Evolutionary conservation across 306 rosid genomes (phyloP).

Genomic region (Castanopsis chinensis): DNA sequence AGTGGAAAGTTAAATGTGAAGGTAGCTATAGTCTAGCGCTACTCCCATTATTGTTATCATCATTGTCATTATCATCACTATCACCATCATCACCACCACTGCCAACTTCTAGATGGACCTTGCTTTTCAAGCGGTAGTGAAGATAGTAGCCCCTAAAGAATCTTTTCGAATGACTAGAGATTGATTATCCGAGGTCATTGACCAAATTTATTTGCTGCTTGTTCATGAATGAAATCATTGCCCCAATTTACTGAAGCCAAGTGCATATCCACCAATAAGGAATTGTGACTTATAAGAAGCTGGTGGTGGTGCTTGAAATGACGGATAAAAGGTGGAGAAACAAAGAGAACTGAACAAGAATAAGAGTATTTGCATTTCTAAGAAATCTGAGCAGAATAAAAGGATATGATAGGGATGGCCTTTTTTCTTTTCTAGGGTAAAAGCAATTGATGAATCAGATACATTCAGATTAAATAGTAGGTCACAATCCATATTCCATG

Average conservation of each 20-base stretch:
- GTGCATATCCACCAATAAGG: constrained; percentile 18
- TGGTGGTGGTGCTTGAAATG: constrained; percentile 1
- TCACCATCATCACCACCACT: neutral
- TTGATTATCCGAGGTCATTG: too few relatives aligned
- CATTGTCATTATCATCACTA: neutral
- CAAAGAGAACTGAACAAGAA: neutral
- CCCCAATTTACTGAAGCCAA: constrained; percentile 11
- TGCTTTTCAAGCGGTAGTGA: constrained; percentile 15
- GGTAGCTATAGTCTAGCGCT: too few relatives aligned
- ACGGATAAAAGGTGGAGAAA: constrained; percentile 1
- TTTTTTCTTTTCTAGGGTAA: neutral
- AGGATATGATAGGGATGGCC: neutral
- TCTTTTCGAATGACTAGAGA: constrained; percentile 37
- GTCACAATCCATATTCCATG: neutral
- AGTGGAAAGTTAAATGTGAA: too few relatives aligned
- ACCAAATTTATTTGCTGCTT: neutral
- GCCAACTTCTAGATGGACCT: constrained; percentile 10
- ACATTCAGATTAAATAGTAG: neutral
- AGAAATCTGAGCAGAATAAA: neutral
- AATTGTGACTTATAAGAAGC: neutral
- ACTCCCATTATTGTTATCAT: too few relatives aligned
- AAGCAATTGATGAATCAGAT: neutral
- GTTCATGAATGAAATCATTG: constrained; percentile 20
- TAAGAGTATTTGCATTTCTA: neutral
- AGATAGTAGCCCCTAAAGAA: constrained; percentile 23